Base-by-base conservation (phyloP, 2,329 filamentous ascomycete genomes). In the Sporothrix mexicana region DNA sequence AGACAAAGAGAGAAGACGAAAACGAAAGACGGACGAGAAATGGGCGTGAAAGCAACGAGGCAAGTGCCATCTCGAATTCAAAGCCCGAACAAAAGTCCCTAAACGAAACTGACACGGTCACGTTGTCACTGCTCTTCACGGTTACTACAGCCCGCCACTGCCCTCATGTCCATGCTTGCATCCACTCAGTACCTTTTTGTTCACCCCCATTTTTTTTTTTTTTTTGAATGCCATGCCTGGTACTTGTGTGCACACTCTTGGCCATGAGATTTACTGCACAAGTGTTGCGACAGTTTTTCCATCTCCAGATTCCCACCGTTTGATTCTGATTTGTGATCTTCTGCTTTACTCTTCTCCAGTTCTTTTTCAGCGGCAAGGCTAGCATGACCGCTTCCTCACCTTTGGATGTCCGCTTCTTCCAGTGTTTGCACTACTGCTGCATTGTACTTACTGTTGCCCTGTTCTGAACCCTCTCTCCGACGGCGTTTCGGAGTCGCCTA, bases 401-500 rank as follows among this genome's bases (percentile, higher is more conserved):
- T 41, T 55, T 55, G n/a, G 8, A 3, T 55, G 20, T 23, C 51
- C 20, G 25, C 51, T 25, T 9, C 15, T 10, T 20, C 20, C 51
- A 8, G n/a, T n/a, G 8, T 23, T n/a, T 13, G 9, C 55, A 36
- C 55, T 59, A 59, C 25, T n/a, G 12, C 25, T 59, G 23, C 55
- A 57, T 10, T 57, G 53, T 30, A 59, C 55, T 59, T 59, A 59
- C 55, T 59, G 5, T 62, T 62, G 59, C 20, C 17, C 30, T 20
- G 62, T 45, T 36, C 30, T 36, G 3, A 36, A 36, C 30, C 30
- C 36, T 51, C 15, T 55, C 20, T 23, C 20, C n/a, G 17, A 49
- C 43, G 59, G n/a, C 59, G 36, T 30, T 15, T 68, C 64, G 64
- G 64, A 51, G 64, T 68, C 64, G 45, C 69, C 55, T 70, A 61